Base-by-base conservation (phyloP, 495 filamentous ascomycete species). In the Collariella sp. region DNA sequence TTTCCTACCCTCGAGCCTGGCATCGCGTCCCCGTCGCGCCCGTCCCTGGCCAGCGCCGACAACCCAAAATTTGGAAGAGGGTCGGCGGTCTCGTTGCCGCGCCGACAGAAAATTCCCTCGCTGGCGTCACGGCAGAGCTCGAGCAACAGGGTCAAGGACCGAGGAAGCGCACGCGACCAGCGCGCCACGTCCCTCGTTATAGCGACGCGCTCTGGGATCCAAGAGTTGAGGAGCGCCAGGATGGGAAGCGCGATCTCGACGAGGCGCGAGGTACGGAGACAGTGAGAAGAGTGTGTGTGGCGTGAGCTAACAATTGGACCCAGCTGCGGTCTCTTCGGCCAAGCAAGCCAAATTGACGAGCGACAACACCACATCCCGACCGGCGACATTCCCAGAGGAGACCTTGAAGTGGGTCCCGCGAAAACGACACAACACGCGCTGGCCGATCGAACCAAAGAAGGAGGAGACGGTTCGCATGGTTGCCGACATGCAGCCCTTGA, bases 391-490 rank as follows among this genome's bases (percentile, higher is more conserved):
- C 47, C 50, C 59, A 34, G 62, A 67, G 11, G 49, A 61, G 5
- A 13, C 11, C 7, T 29, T 64, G 22, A 55, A 41, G 11, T 64
- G 59, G 52, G 57, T 70, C 9, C 67, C 67, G 3, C 57, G 62
- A 33, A 70, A 70, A 50, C 57, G 67, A n/a, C 61, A 70, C 57
- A 68, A 63, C 45, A 57, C 61, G 22, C 63, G 67, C 18, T 67
- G 60, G 58, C 67, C 67, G 10, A 61, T 70, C 31, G 52, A 62
- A 42, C 61, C 62, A 9, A 55, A 50, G 53, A 46, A 48, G 12
- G 36, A 47, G 24, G 26, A 39, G 9, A 16, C 51, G 1, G 24
- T 36, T 3, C 62, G 55, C 40, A 63, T 56, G 52, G 33, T 62
- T 11, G 64, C 60, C n/a, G 55, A 56, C 11, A 26, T 61, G 39